A percentile compares a stretch with the other conserved stretches of the same genome.
Evolutionary conservation across 2,329 filamentous ascomycete genomes (phyloP).

Genomic region (Teratosphaeria epicoccoides): DNA sequence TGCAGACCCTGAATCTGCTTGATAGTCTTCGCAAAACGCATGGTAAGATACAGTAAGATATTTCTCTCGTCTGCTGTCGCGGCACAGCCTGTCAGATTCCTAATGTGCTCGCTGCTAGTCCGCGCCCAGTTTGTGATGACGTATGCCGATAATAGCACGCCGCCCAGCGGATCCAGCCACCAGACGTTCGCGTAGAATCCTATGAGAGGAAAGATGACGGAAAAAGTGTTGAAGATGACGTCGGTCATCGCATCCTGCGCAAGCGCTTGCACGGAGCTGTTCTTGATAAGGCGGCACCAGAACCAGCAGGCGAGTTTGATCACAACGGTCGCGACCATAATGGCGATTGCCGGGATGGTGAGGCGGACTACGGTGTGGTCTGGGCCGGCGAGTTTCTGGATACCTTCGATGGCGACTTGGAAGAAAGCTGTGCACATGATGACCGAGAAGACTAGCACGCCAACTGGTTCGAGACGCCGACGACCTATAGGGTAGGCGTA

Average conservation of each 20-base stretch:
- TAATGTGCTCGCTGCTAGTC: slow-evolving; percentile 66
- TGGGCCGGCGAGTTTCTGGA: slow-evolving; percentile 49
- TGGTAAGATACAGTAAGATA: slow-evolving; percentile 77
- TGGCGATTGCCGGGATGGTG: slow-evolving; percentile 58
- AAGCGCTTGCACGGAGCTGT: slow-evolving; percentile 74
- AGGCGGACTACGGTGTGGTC: slow-evolving; percentile 64
- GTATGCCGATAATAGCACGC: slow-evolving; percentile 63
- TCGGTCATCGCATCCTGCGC: slow-evolving; percentile 60
- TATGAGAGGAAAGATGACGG: slow-evolving; percentile 69
- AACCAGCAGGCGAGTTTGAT: slow-evolving; percentile 77
- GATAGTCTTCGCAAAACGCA: slow-evolving; percentile 85
- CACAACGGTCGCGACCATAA: slow-evolving; percentile 72
- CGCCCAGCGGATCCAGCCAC: slow-evolving; percentile 76
- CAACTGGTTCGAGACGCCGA: slow-evolving; percentile 65
- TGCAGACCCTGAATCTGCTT: slow-evolving; percentile 74
- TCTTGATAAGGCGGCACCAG: slow-evolving; percentile 77
- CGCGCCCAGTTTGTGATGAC: slow-evolving; percentile 71
- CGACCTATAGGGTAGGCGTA: slow-evolving; percentile 71
- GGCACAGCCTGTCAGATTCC: slow-evolving; percentile 68
- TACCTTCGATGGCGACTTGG: slow-evolving; percentile 63
- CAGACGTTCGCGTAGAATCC: slow-evolving; percentile 67
- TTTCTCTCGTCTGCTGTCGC: slow-evolving; percentile 74
- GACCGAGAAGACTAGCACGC: slow-evolving; percentile 69
- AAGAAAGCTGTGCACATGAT: slow-evolving; percentile 81
- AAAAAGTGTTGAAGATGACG: slow-evolving; percentile 83